These are phyloP conservation scores for Delonix regia DNA, from an alignment of 306 rosid genomes.

Conservation along the genomic window DNA sequence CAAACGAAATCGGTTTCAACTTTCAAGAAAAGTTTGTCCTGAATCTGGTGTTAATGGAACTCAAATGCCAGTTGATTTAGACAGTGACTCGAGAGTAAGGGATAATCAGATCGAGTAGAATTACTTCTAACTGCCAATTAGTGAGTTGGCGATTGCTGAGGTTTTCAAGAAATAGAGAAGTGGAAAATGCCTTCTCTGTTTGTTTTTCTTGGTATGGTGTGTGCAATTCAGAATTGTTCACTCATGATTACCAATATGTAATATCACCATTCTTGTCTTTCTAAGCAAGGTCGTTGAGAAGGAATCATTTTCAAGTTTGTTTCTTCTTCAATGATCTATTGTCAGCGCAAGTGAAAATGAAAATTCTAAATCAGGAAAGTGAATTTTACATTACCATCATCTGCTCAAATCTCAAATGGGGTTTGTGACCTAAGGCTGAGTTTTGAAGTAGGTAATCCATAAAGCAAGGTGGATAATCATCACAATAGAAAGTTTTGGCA, in stretches of 20 bases:
- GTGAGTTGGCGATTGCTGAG: neutral
- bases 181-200: neutral
- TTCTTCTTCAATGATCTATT: neutral
- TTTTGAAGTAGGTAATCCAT: too few species aligned
- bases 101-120: neutral
- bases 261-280: neutral
- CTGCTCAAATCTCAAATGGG: neutral
- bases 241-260: neutral
- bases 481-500: too few species aligned
- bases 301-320: neutral
- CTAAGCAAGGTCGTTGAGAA: neutral
- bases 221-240: neutral
- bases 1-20: neutral
- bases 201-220: neutral
- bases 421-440: too few species aligned
- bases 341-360: too few species aligned
- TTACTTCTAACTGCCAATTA: neutral
- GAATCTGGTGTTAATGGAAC: neutral
- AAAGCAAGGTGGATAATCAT: too few species aligned
- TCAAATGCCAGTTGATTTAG: neutral
- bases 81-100: neutral
- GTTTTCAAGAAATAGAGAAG: neutral
- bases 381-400: neutral
- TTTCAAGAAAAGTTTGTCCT: neutral
- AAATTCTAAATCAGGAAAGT: too few species aligned